A percentile compares a stretch with the other conserved stretches of the same genome.
Evolutionary conservation across 1,139 yeast species (phyloP).

Genomic region (Candida gigantensis): DNA sequence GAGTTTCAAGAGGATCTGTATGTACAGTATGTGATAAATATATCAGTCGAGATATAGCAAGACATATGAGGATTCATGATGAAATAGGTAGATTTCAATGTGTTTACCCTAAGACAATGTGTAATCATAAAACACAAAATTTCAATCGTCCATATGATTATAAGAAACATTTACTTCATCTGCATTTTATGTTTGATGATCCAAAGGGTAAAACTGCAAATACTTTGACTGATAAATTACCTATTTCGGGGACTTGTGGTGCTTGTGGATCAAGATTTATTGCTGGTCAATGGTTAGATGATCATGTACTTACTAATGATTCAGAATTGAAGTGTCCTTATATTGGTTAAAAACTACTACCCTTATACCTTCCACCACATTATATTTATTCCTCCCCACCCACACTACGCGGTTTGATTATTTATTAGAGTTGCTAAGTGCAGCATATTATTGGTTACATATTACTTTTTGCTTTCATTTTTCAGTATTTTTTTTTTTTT

Average conservation of each 20-base stretch:
- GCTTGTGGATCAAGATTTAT: slow-evolving; percentile 39
- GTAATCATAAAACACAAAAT: slow-evolving; percentile 47
- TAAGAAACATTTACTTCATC: slow-evolving; percentile 47
- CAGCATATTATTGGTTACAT: too few relatives aligned
- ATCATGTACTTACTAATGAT: slow-evolving; percentile 38
- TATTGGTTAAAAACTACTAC: slow-evolving; percentile 9
- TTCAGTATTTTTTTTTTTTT: too few relatives aligned
- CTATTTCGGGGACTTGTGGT: slow-evolving; percentile 38
- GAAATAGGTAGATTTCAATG: slow-evolving; percentile 50
- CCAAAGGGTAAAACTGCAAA: slow-evolving; percentile 44
- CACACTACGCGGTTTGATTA: too few relatives aligned
- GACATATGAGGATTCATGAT: slow-evolving; percentile 50
- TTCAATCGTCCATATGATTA: slow-evolving; percentile 52
- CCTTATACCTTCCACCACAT: background rate
- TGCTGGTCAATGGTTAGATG: slow-evolving; percentile 45
- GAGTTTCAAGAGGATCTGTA: slow-evolving; percentile 39
- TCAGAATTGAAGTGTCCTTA: slow-evolving; percentile 22
- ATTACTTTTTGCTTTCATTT: too few relatives aligned
- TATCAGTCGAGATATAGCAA: slow-evolving; percentile 45
- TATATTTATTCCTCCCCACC: too few relatives aligned
- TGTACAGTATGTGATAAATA: slow-evolving; percentile 45
- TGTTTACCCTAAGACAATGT: slow-evolving; percentile 42
- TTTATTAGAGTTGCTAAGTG: too few relatives aligned
- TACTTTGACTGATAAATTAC: slow-evolving; percentile 46
- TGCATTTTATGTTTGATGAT: slow-evolving; percentile 48